Percentiles rank a stretch among this genome's conserved stretches.
These are phyloP conservation scores for Chenopodium suecicum DNA, from an alignment of 148 eudicot species.

Conservation along the genomic window DNA sequence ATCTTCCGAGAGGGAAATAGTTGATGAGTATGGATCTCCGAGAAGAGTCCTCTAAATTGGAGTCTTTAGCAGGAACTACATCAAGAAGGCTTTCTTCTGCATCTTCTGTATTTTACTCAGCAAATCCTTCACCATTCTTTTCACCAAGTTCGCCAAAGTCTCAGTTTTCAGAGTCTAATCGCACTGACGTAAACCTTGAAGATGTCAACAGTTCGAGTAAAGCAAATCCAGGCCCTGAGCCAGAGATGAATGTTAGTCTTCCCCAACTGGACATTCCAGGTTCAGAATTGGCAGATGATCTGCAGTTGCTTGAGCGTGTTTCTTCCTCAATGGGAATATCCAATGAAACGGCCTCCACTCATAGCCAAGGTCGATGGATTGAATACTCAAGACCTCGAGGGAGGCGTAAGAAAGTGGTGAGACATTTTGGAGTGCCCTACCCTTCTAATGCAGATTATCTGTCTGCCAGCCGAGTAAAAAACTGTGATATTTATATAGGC, in stretches of 20 bases:
- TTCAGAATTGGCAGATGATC: constrained; percentile 50
- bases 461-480: constrained; percentile 60
- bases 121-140: constrained; percentile 91
- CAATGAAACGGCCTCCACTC: constrained; percentile 44
- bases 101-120: constrained; percentile 88
- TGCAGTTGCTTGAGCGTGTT: constrained; percentile 46
- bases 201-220: constrained; percentile 21
- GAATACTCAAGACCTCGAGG: constrained; percentile 52
- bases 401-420: constrained; percentile 49
- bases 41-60: constrained; percentile 74
- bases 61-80: constrained; percentile 45
- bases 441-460: constrained; percentile 55
- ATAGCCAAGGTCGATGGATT: constrained; percentile 40
- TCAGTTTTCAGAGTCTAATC: constrained; percentile 46
- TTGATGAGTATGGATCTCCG: constrained; percentile 67
- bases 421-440: constrained; percentile 45
- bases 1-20: constrained; percentile 26
- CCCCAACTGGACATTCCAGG: constrained; percentile 37
- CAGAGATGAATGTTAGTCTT: constrained; percentile 34
- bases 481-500: constrained; percentile 90
- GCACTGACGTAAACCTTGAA: constrained; percentile 35
- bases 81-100: constrained; percentile 84
- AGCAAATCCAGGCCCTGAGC: constrained; percentile 27
- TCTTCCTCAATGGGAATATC: constrained; percentile 63
- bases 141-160: constrained; percentile 69